Conservation (phyloP, 768 basidiomycete genomes). For the Hypsizygus marmoreus region DNA sequence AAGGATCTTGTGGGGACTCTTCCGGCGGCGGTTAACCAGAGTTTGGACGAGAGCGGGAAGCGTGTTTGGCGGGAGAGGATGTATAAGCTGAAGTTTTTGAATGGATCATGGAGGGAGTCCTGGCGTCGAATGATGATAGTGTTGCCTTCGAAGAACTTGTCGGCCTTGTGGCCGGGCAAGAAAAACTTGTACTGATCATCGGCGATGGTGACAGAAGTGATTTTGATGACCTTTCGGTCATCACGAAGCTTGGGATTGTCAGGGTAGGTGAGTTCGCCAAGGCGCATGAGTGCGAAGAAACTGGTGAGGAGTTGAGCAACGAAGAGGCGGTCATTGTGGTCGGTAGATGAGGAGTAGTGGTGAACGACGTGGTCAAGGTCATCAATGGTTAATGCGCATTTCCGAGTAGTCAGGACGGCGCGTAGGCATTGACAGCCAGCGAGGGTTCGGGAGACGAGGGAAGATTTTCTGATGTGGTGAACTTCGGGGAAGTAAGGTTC, state of each 20-base stretch:
- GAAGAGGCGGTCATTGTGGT: constrained; percentile 29
- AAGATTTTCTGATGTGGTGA: constrained; percentile 12
- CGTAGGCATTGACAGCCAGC: constrained; percentile 20
- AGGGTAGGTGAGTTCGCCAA: constrained; percentile 29
- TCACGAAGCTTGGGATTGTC: constrained; percentile 15
- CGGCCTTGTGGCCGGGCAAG: constrained; percentile 22
- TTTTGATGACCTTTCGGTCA: background rate
- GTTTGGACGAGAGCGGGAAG: constrained; percentile 2
- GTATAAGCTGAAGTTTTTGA: background rate
- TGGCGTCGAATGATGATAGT: constrained; percentile 9
- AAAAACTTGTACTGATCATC: constrained; percentile 3
- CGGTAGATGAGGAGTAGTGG: background rate
- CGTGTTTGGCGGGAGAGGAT: background rate
- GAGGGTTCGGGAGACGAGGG: constrained; percentile 26
- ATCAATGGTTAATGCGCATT: constrained; percentile 18
- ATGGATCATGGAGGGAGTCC: background rate
- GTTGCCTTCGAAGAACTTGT: constrained; percentile 22
- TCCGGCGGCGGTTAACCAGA: constrained; percentile 18
- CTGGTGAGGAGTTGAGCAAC: constrained; percentile 23
- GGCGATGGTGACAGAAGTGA: background rate
- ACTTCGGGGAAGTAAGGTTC: constrained; percentile 31
- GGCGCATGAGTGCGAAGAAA: constrained; percentile 26
- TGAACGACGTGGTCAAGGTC: background rate
- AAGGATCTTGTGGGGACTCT: constrained; percentile 14
- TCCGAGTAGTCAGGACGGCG: constrained; percentile 14